These are phyloP conservation scores for Fusarium liriodendri DNA, from an alignment of 2,329 filamentous ascomycete species.

Conservation along the genomic window DNA sequence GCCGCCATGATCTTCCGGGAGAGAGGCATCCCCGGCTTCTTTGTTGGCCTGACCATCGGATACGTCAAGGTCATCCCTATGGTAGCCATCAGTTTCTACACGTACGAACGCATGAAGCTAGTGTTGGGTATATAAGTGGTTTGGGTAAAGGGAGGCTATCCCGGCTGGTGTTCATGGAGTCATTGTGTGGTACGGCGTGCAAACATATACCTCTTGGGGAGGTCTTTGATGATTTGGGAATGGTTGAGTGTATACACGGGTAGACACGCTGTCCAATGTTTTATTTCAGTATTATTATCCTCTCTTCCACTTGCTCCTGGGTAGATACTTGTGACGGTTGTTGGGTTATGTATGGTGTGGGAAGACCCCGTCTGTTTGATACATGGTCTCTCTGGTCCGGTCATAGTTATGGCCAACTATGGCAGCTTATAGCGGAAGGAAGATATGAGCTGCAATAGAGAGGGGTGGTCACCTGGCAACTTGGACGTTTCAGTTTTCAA, in stretches of 20 bases:
- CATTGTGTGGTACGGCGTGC: conserved; percentile 24
- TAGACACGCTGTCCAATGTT: conserved; percentile 21
- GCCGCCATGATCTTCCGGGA: conserved; percentile 79
- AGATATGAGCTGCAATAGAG: neutral
- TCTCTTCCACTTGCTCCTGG: neutral
- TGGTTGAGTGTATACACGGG: conserved; percentile 14
- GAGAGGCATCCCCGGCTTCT: conserved; percentile 84
- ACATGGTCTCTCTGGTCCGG: neutral
- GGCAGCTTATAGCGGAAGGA: neutral
- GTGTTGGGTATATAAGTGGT: conserved; percentile 70
- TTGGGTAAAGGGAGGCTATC: conserved; percentile 11
- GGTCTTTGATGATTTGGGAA: conserved; percentile 15
- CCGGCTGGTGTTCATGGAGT: conserved; percentile 42
- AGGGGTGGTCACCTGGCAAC: neutral
- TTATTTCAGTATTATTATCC: neutral
- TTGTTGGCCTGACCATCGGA: conserved; percentile 91
- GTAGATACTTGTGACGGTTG: neutral
- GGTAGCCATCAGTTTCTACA: conserved; percentile 77
- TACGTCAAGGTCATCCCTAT: conserved; percentile 95
- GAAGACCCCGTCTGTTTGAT: neutral
- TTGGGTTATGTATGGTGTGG: neutral
- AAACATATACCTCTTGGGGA: conserved; percentile 23
- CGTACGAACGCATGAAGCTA: conserved; percentile 73
- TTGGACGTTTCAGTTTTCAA: neutral
- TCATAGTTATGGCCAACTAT: neutral